A percentile compares a stretch with the other conserved stretches of the same genome.
These are phyloP conservation scores for Cladobotryum mycophilum DNA, from an alignment of 2,329 filamentous ascomycete genomes.

Conservation along the genomic window DNA sequence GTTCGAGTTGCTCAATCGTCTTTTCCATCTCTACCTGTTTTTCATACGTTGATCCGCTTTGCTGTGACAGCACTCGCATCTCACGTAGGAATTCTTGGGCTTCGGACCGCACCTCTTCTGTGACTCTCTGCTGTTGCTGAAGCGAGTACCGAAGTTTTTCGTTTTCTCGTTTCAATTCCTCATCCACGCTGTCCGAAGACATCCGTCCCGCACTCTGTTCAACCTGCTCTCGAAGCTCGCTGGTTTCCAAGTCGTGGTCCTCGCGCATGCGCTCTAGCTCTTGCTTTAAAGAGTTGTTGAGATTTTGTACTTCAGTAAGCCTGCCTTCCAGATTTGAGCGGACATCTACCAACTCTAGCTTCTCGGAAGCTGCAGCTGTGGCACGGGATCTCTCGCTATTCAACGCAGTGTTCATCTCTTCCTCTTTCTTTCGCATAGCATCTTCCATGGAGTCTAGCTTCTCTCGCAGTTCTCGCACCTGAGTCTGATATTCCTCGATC, in stretches of 20 bases:
- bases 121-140: slow-evolving; percentile 70
- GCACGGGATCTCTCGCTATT: slow-evolving; percentile 52
- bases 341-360: slow-evolving; percentile 63
- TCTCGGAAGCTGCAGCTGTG: slow-evolving; percentile 52
- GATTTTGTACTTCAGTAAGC: slow-evolving; percentile 63
- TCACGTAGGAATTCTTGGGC: slow-evolving; percentile 78
- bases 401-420: slow-evolving; percentile 55
- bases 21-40: slow-evolving; percentile 72
- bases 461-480: slow-evolving; percentile 67
- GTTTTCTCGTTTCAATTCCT: slow-evolving; percentile 61
- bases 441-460: slow-evolving; percentile 68
- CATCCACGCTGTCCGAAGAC: slow-evolving; percentile 32
- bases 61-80: slow-evolving; percentile 80
- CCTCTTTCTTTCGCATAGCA: slow-evolving; percentile 63
- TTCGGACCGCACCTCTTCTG: slow-evolving; percentile 79
- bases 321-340: slow-evolving; percentile 64
- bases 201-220: slow-evolving; percentile 26
- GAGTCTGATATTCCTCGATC: slow-evolving; percentile 72
- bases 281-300: slow-evolving; percentile 73
- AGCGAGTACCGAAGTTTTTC: slow-evolving; percentile 59
- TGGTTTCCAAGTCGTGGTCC: slow-evolving; percentile 59
- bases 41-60: slow-evolving; percentile 72
- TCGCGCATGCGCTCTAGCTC: slow-evolving; percentile 70
- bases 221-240: slow-evolving; percentile 54
- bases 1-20: slow-evolving; percentile 70